Evolutionary conservation across 108 stramenopile species (phyloP).

Genomic region (Cyclotella baltica): DNA sequence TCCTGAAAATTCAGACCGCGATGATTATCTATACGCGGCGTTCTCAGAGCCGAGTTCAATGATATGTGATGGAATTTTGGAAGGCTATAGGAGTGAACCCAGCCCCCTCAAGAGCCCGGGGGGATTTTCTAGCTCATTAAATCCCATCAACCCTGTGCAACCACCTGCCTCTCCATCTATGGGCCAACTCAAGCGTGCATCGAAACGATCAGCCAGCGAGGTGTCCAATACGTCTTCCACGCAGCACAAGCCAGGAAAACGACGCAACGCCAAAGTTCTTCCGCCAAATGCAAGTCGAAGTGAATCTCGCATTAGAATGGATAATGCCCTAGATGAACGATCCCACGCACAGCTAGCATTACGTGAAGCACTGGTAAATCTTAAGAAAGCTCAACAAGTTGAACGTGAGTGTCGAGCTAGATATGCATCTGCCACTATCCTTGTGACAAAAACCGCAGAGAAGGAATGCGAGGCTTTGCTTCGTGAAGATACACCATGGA

Average conservation of each 20-base stretch:
- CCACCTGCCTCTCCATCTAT: not conserved
- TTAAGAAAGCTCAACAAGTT: conserved; percentile 29
- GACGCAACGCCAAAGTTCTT: conserved; percentile 12
- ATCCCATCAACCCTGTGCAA: not conserved
- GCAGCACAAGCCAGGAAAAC: conserved; percentile 12
- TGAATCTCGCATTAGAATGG: conserved; percentile 38
- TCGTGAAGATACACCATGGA: conserved; percentile 53
- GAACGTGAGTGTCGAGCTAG: conserved; percentile 38
- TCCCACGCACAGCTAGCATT: conserved; percentile 43
- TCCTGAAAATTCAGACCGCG: too few relatives aligned
- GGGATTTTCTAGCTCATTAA: not conserved
- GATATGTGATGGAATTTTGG: not conserved
- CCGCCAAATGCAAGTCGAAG: conserved; percentile 7
- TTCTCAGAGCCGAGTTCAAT: not conserved
- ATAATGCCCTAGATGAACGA: conserved; percentile 44
- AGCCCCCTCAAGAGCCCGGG: not conserved
- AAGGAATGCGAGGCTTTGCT: conserved; percentile 46
- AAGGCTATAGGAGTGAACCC: not conserved
- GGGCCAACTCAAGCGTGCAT: not conserved
- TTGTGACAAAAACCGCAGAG: conserved; percentile 38
- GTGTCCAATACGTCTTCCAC: conserved; percentile 14
- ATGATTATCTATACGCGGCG: not conserved
- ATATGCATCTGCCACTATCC: conserved; percentile 28
- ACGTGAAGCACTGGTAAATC: conserved; percentile 37
- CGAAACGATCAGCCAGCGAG: conserved; percentile 16